Conservation (phyloP, 257 asterid species). For the Solanum chmielewskii region DNA sequence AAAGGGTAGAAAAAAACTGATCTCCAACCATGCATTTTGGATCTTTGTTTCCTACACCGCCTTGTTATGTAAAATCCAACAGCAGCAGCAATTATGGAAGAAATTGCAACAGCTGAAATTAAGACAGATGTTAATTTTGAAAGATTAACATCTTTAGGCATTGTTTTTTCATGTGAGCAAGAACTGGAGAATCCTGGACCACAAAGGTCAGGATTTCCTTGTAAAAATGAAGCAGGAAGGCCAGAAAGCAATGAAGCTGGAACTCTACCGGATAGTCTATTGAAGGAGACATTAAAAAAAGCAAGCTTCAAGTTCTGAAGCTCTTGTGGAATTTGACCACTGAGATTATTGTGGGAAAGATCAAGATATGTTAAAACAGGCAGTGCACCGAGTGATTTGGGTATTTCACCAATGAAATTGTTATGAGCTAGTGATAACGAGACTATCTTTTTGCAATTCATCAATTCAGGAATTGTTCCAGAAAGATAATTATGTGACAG, state of each 20-base stretch:
- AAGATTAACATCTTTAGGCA: constrained; percentile 13
- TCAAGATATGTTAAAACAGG: constrained; percentile 77
- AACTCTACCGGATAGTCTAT: constrained; percentile 58
- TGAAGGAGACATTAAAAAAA: constrained; percentile 65
- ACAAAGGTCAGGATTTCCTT: constrained; percentile 72
- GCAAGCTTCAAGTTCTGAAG: constrained; percentile 76
- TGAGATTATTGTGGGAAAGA: constrained; percentile 65
- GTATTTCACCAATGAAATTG: constrained; percentile 46
- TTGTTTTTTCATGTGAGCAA: constrained; percentile 23
- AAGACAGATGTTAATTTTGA: constrained; percentile 37
- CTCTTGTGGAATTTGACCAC: constrained; percentile 53
- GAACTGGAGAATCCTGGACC: constrained; percentile 59
- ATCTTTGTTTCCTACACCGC: constrained; percentile 19
- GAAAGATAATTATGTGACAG: constrained; percentile 59
- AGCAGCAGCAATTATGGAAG: constrained; percentile 15
- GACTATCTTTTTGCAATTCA: constrained; percentile 49
- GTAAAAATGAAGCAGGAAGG: constrained; percentile 71
- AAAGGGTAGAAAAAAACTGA: constrained; percentile 79
- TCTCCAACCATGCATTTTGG: constrained; percentile 34
- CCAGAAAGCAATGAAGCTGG: constrained; percentile 53
- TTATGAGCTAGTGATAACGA: constrained; percentile 66
- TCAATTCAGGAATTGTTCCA: constrained; percentile 58
- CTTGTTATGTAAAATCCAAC: constrained; percentile 29
- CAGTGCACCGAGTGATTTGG: constrained; percentile 49
- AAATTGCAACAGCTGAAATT: constrained; percentile 25